Conservation (phyloP, 768 basidiomycete species). For the Mycena metata region DNA sequence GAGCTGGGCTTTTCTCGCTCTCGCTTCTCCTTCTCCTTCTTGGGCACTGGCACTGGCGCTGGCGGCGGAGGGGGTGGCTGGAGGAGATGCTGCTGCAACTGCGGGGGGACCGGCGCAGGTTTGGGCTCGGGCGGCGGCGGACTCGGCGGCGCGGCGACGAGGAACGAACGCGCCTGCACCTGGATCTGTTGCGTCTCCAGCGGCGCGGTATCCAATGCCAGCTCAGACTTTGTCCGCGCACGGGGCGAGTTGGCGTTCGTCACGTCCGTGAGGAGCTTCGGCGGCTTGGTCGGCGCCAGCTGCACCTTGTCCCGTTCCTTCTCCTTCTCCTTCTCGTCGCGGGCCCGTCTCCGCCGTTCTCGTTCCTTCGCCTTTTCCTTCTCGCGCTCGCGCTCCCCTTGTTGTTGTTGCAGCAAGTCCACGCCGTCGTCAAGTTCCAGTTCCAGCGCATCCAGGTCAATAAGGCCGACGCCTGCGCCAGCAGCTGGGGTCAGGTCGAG, state of each 20-base stretch:
- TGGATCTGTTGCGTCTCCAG: conserved; percentile 16
- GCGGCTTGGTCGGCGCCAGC: conserved; percentile 54
- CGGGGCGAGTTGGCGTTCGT: conserved; percentile 65
- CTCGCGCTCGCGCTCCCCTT: conserved; percentile 59
- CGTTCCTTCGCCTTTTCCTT: conserved; percentile 60
- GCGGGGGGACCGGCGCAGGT: conserved; percentile 13
- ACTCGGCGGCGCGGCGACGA: conserved; percentile 45
- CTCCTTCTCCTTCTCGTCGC: conserved; percentile 40
- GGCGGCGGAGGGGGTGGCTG: not conserved
- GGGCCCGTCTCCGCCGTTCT: not conserved
- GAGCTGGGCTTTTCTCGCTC: conserved; percentile 12
- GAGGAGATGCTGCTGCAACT: not conserved
- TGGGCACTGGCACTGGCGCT: conserved; percentile 1
- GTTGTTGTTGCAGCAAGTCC: conserved; percentile 19
- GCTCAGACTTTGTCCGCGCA: conserved; percentile 27
- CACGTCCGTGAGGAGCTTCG: conserved; percentile 73
- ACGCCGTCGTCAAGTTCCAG: conserved; percentile 33
- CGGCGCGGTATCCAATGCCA: not conserved
- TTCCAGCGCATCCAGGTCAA: conserved; percentile 39
- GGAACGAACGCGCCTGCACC: conserved; percentile 33
- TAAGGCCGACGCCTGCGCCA: conserved; percentile 35
- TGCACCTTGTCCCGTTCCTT: conserved; percentile 44
- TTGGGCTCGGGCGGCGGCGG: conserved; percentile 42
- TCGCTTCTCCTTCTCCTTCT: not conserved
- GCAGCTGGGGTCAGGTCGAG: conserved; percentile 44